Conservation (phyloP, 2,329 filamentous ascomycete genomes). For the Penicillium italicum region DNA sequence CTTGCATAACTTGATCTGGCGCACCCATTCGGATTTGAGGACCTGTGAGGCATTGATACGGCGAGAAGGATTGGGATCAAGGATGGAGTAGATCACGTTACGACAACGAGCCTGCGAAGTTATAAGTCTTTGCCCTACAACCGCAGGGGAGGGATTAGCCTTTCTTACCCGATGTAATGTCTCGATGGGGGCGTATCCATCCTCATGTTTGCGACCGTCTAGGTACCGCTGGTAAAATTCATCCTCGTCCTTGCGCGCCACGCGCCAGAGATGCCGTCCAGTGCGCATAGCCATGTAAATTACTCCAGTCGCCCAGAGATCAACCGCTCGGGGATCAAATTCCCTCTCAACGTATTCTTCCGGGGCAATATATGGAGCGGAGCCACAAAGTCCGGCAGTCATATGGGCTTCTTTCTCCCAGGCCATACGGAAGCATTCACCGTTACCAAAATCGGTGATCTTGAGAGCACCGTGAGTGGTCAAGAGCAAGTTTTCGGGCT, state of each 20-base stretch:
- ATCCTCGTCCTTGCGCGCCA: slow-evolving; percentile 95
- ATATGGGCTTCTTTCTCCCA: slow-evolving; percentile 99
- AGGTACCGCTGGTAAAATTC: slow-evolving; percentile 96
- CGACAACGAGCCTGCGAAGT: slow-evolving; percentile 77
- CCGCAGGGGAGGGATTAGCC: neutral
- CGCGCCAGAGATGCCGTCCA: slow-evolving; percentile 89
- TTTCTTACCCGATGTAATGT: slow-evolving; percentile 82
- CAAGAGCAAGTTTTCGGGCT: slow-evolving; percentile 91
- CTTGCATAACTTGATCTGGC: slow-evolving; percentile 95
- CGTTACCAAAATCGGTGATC: slow-evolving; percentile 98
- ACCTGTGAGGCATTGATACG: slow-evolving; percentile 95
- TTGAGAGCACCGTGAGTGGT: slow-evolving; percentile 91
- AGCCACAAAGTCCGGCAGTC: slow-evolving; percentile 94
- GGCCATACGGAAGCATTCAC: slow-evolving; percentile 98
- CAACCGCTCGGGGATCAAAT: slow-evolving; percentile 95
- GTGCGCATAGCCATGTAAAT: slow-evolving; percentile 99
- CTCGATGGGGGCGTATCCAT: slow-evolving; percentile 95
- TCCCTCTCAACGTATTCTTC: slow-evolving; percentile 95
- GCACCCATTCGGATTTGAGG: slow-evolving; percentile 96
- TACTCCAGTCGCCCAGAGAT: slow-evolving; percentile 96
- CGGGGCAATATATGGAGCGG: slow-evolving; percentile 93
- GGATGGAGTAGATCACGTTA: slow-evolving; percentile 97
- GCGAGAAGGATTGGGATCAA: slow-evolving; percentile 88
- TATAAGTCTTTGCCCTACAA: slow-evolving; percentile 15
- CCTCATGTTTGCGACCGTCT: slow-evolving; percentile 86